A percentile compares a stretch with the other conserved stretches of the same genome.
Evolutionary conservation across 2,329 filamentous ascomycete species (phyloP).

Genomic region (Mariannaea elegans): DNA sequence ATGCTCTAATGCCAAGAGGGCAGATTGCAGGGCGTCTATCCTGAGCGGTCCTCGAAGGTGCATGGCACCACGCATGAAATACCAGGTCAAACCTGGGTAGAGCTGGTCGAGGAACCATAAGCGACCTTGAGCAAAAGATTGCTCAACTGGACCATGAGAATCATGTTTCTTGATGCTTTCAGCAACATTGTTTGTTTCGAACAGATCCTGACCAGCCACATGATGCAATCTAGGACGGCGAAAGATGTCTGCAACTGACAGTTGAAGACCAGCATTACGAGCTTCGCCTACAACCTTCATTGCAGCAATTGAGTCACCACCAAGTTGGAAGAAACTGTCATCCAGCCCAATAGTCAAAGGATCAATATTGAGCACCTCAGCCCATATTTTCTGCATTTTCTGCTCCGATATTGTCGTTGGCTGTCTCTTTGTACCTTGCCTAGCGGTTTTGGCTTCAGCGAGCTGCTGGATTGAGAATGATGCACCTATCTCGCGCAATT

Average conservation of each 20-base stretch:
- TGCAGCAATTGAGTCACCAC: constrained; percentile 59
- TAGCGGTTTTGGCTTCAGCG: constrained; percentile 37
- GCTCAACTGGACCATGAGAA: too few relatives aligned
- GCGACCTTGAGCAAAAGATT: neutral
- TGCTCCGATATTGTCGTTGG: constrained; percentile 22
- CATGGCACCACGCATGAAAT: neutral
- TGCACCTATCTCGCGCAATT: constrained; percentile 15
- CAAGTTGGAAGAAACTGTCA: constrained; percentile 59
- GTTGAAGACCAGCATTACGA: constrained; percentile 13
- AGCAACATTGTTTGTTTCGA: too few relatives aligned
- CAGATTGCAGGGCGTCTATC: neutral
- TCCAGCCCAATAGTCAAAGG: constrained; percentile 48
- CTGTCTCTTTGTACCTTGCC: neutral
- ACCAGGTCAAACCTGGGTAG: neutral
- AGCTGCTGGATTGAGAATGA: constrained; percentile 46
- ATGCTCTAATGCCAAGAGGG: neutral
- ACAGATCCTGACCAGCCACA: too few relatives aligned
- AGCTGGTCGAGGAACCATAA: neutral
- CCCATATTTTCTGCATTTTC: constrained; percentile 49
- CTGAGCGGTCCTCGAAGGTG: neutral
- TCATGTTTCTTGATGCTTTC: too few relatives aligned
- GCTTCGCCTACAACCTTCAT: constrained; percentile 53
- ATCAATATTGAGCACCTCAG: constrained; percentile 45
- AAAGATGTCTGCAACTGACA: constrained; percentile 27
- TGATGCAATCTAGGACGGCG: too few relatives aligned